Evolutionary conservation across 208 protist species (phyloP).

Genomic region (Leptomonas pyrrhocoris): DNA sequence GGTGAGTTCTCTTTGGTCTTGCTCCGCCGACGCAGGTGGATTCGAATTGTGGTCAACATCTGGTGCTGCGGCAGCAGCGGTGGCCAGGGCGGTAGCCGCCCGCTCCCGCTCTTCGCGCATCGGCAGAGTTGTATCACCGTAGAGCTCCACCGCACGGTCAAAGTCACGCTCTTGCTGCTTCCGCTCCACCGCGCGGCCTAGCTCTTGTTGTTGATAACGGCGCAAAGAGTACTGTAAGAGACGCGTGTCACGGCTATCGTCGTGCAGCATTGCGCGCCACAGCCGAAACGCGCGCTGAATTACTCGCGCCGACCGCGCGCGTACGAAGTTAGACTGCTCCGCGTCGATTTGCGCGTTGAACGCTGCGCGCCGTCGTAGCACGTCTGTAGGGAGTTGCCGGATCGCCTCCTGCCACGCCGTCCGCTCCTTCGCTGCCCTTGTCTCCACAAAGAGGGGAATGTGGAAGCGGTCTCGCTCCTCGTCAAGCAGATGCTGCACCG

Average conservation of each 20-base stretch:
- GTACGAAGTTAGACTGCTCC: conserved; percentile 39
- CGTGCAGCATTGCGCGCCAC: conserved; percentile 53
- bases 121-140: conserved; percentile 38
- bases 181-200: conserved; percentile 30
- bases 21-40: neutral
- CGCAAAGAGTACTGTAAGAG: conserved; percentile 47
- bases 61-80: neutral
- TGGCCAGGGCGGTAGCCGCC: neutral
- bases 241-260: conserved; percentile 39
- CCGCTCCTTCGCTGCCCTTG: conserved; percentile 48
- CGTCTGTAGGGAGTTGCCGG: conserved; percentile 52
- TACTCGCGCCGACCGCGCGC: conserved; percentile 46
- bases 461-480: conserved; percentile 59
- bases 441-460: conserved; percentile 60
- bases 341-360: conserved; percentile 39
- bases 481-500: conserved; percentile 34
- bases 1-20: neutral
- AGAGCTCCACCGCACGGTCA: conserved; percentile 22
- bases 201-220: conserved; percentile 59
- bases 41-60: neutral
- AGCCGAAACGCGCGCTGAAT: conserved; percentile 71
- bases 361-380: conserved; percentile 46
- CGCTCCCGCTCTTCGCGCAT: conserved; percentile 7
- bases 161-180: conserved; percentile 30
- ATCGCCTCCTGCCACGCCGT: conserved; percentile 46